A percentile compares a stretch with the other conserved stretches of the same genome.
These are phyloP conservation scores for Solanum medicagineum DNA, from an alignment of 257 asterid species.

Conservation along the genomic window DNA sequence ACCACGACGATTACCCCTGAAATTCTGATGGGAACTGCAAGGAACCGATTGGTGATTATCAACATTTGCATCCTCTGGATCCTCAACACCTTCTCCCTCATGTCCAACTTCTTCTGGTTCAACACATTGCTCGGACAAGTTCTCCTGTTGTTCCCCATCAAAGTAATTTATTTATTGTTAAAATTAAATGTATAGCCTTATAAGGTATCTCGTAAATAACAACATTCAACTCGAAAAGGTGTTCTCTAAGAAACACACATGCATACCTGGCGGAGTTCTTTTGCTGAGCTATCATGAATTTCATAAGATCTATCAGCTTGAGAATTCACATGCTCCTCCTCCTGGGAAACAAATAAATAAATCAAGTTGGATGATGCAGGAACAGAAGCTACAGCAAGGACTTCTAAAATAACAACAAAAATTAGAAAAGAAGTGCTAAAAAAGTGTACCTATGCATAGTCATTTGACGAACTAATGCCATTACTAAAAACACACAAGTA, in stretches of 20 bases:
- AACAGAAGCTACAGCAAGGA: not conserved
- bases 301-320: not conserved
- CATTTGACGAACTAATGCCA: not conserved
- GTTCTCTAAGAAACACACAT: not conserved
- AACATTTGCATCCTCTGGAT: slow-evolving; percentile 21
- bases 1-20: slow-evolving; percentile 36
- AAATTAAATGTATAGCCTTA: not conserved
- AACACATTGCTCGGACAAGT: not conserved
- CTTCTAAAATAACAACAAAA: not conserved
- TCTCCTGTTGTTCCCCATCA: not conserved
- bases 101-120: not conserved
- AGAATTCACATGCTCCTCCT: not conserved
- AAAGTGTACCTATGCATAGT: not conserved
- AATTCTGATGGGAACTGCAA: slow-evolving; percentile 24
- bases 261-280: not conserved
- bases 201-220: not conserved
- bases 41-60: slow-evolving; percentile 6
- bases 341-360: not conserved
- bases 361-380: not conserved
- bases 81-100: not conserved
- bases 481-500: not conserved
- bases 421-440: not conserved
- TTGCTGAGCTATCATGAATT: not conserved
- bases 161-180: not conserved
- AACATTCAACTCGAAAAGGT: not conserved